Conservation (phyloP, 106 monocot genomes). For the Phalaenopsis equestris region DNA sequence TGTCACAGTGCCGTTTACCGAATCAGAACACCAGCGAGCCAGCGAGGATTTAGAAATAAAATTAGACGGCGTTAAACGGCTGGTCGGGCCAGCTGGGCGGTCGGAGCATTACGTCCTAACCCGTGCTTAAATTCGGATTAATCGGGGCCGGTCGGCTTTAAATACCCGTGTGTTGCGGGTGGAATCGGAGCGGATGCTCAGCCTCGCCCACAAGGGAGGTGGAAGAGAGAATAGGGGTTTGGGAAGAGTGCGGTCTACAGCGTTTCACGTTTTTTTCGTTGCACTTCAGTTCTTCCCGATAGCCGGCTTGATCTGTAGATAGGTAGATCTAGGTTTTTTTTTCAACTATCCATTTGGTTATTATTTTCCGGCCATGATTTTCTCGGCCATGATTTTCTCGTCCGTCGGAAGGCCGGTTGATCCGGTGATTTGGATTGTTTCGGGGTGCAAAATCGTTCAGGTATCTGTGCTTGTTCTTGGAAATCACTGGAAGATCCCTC, state of each 20-base stretch:
- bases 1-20: too few relatives aligned
- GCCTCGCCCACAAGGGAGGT: slow-evolving; percentile 1
- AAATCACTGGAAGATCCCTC: not conserved
- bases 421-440: not conserved
- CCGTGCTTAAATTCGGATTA: not conserved
- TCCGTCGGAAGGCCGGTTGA: not conserved
- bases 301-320: not conserved
- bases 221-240: not conserved
- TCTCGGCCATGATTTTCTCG: not conserved
- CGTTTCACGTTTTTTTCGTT: slow-evolving; percentile 2
- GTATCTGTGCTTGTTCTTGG: slow-evolving; percentile 2
- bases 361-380: not conserved
- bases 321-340: slow-evolving; percentile 7
- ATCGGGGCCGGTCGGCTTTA: not conserved
- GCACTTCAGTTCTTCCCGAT: not conserved
- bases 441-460: not conserved
- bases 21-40: too few relatives aligned
- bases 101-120: not conserved
- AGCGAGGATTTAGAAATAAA: not conserved
- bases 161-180: not conserved
- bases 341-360: not conserved
- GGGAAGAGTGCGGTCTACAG: not conserved
- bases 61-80: not conserved
- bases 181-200: not conserved
- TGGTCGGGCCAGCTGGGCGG: too few relatives aligned